Evolutionary conservation across 768 basidiomycete species (phyloP), one percentile per base, ranked within the genome.

Genomic region (Lactarius sanguifluus): DNA sequence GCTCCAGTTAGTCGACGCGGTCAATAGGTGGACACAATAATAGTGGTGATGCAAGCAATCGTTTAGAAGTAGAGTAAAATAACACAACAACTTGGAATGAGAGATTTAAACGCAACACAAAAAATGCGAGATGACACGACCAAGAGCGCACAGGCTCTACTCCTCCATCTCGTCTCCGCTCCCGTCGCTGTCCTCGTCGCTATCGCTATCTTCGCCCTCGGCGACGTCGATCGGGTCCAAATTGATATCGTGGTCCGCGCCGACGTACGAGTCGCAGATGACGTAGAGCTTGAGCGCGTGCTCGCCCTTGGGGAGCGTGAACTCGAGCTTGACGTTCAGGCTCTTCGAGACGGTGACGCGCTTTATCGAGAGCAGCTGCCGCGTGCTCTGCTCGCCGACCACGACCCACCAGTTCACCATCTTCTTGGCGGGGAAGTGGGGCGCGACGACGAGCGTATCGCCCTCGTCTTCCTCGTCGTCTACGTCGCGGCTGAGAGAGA

Each of bases 321-420:
- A 91, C 75, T 98, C 94, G 52, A 99, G 85, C 73, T 94, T 94
- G 68, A 91, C 89, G 20, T 80, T 79, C n/a, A 98, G 83, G 70
- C 76, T 81, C 76, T 88, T 80, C 70, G 80, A 81, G 52, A 94
- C 85, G 0, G 96, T 96, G 36, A 98, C 92, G 52, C 89, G 89
- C 84, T 96, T 86, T 82, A 92, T 82, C 80, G 78, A 92, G 81
- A 94, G 88, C 15, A 99, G 80, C 71, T 94, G 90, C 43, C 87
- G 85, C n/a, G 85, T 87, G 40, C 80, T 80, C 6, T 89, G 82
- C 61, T 96, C 91, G n/a, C 94, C 94, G 15, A 98, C 83, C 57
- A 98, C 95, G 40, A 98, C 83, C 96, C 96, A 98, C 96, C 96
- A 98, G 73, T 94, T 95, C 64, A 91, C 87, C 77, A 94, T 85